Base-by-base conservation (phyloP, 2,329 filamentous ascomycete genomes). In the Colletotrichum phormii region DNA sequence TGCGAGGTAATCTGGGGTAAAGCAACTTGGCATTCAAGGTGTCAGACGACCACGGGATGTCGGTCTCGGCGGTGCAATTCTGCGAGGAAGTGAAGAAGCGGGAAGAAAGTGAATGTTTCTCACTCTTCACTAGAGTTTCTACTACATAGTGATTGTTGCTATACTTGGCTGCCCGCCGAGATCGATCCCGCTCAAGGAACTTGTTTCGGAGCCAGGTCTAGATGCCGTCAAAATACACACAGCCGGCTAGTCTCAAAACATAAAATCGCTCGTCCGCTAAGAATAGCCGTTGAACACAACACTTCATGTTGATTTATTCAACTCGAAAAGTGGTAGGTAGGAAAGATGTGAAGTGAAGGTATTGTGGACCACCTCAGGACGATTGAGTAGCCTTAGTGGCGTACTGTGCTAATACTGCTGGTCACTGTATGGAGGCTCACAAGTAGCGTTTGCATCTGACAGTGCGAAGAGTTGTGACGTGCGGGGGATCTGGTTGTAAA, bases 401-500 rank as follows among this genome's bases (percentile, higher is more conserved):
- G 42, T 49, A 49, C 18, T 18, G 18, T 46, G 53, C 60, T 18
- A 7, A 26, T 26, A 26, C 26, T 53, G 8, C 13, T 13, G 3
- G 18, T 4, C 26, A 1, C 6, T 35, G 1, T 26, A 26, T 26
- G 26, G 26, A 26, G 4, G 26, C 26, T 4, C 2, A 26, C 26
- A 26, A 26, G 26, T 26, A 2, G 26, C 2, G 26, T 4, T 2
- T 4, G 26, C 26, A 26, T 26, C 26, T 26, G 4, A 26, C 70
- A 70, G 66, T 72, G 55, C 46, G 54, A 13, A 60, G 0, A 13
- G n/a, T 6, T 35, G 1, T 22, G 15, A 26, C 37, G 53, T 64
- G 64, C 60, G 70, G 54, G 69, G 70, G 58, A 60, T 26, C 37
- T 72, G 66, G 59, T 72, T 72, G 65, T 55, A 72, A 72, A 72